Percentiles rank a stretch among this genome's conserved stretches.
phyloP scores from a whole-genome alignment of 805 yeast genomes.

The Candida germanica region DNA sequence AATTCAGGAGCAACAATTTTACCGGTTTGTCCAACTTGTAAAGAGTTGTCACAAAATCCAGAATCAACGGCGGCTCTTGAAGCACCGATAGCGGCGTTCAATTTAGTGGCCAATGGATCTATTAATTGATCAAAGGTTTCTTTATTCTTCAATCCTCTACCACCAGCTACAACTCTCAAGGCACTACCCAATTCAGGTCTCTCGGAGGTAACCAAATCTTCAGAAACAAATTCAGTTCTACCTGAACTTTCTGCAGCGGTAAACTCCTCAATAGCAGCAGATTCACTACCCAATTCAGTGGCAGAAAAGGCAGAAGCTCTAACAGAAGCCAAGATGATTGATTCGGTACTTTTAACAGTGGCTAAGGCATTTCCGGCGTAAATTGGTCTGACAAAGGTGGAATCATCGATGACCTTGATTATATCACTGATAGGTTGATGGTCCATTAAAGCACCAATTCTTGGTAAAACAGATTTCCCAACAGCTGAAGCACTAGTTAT shows the following conservation, averaged over 20 bases:
- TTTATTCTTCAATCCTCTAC: slow-evolving; percentile 88
- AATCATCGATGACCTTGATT: slow-evolving; percentile 58
- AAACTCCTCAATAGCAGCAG: slow-evolving; percentile 50
- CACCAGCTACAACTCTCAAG: slow-evolving; percentile 80
- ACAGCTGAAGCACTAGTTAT: slow-evolving; percentile 80
- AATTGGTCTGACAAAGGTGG: slow-evolving; percentile 86
- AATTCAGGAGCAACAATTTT: slow-evolving; percentile 96
- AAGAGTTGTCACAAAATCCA: slow-evolving; percentile 92
- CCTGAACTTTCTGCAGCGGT: slow-evolving; percentile 34
- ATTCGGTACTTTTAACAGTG: slow-evolving; percentile 71
- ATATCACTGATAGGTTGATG: slow-evolving; percentile 87
- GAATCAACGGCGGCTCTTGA: slow-evolving; percentile 98
- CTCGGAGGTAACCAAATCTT: slow-evolving; percentile 69
- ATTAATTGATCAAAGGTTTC: slow-evolving; percentile 77
- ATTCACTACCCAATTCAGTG: slow-evolving; percentile 29
- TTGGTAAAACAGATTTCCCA: slow-evolving; percentile 83
- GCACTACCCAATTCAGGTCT: slow-evolving; percentile 93
- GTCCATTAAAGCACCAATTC: slow-evolving; percentile 81
- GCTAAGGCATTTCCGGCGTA: slow-evolving; percentile 94
- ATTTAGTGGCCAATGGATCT: slow-evolving; percentile 77
- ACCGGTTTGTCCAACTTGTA: slow-evolving; percentile 98
- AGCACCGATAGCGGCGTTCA: slow-evolving; percentile 94
- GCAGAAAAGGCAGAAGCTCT: slow-evolving; percentile 76
- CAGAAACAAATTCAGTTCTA: slow-evolving; percentile 66
- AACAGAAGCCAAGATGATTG: slow-evolving; percentile 66